A percentile compares a stretch with the other conserved stretches of the same genome.
Conservation (phyloP, 202 grass and related monocot genomes). For the Musa balbisiana region DNA sequence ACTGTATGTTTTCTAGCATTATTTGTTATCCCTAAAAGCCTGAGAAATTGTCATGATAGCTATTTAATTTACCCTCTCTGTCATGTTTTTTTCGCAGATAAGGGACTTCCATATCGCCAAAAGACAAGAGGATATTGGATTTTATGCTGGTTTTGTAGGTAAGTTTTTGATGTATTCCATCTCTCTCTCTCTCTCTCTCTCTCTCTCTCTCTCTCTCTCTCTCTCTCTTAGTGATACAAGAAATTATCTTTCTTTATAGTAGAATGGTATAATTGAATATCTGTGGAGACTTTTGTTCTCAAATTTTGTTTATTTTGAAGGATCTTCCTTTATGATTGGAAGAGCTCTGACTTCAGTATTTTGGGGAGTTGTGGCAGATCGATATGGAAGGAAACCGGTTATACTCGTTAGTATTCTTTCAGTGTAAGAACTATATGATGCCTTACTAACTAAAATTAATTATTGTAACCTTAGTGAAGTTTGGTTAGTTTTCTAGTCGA, state of each 20-base stretch:
- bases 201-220: background rate
- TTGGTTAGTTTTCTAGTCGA: too few relatives aligned
- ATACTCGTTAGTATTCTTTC: conserved; percentile 60
- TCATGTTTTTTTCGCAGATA: conserved; percentile 29
- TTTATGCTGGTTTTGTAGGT: conserved; percentile 75
- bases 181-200: too few relatives aligned
- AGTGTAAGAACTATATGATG: conserved; percentile 35
- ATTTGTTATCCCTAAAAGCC: too few relatives aligned
- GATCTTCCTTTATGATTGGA: conserved; percentile 55
- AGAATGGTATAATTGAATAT: background rate
- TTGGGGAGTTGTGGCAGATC: conserved; percentile 66
- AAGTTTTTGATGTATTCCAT: background rate
- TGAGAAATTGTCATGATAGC: too few relatives aligned
- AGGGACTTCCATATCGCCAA: conserved; percentile 57
- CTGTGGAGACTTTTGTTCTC: background rate
- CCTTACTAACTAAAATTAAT: too few relatives aligned
- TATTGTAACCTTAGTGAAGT: too few relatives aligned
- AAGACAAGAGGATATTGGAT: conserved; percentile 65
- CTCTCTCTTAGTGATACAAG: background rate
- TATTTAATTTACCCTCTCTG: too few relatives aligned
- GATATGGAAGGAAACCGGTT: conserved; percentile 63
- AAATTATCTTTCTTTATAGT: background rate
- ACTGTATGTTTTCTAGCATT: too few relatives aligned
- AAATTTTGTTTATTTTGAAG: conserved; percentile 19
- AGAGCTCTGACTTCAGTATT: conserved; percentile 57